Percentiles rank a stretch among this genome's conserved stretches.
Conservation (phyloP, 2,329 filamentous ascomycete species). For the Xylariaceae sp. region DNA sequence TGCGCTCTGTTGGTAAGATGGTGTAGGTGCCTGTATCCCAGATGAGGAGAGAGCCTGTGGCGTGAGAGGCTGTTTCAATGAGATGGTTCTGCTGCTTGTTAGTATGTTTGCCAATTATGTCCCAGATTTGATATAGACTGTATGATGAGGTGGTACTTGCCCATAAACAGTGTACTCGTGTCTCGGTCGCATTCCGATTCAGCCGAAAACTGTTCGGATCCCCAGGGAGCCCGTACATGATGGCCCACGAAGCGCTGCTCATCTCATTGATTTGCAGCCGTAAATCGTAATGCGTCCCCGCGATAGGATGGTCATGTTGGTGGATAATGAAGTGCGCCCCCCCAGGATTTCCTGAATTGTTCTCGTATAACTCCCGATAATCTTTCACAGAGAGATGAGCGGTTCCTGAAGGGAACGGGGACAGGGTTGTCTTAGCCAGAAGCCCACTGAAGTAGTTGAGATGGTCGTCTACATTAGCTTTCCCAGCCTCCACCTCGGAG, state of each 20-base stretch:
- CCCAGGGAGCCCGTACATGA: slow-evolving; percentile 68
- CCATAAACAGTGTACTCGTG: slow-evolving; percentile 66
- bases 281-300: slow-evolving; percentile 73
- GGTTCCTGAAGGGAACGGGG: slow-evolving; percentile 28
- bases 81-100: slow-evolving; percentile 60
- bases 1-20: slow-evolving; percentile 51
- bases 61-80: slow-evolving; percentile 61
- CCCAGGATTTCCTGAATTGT: slow-evolving; percentile 38
- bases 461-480: slow-evolving; percentile 47
- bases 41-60: slow-evolving; percentile 65
- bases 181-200: slow-evolving; percentile 68
- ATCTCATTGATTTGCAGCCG: slow-evolving; percentile 72
- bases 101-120: background rate
- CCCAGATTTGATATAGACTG: no score
- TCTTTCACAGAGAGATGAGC: slow-evolving; percentile 45
- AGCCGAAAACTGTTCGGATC: slow-evolving; percentile 61
- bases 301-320: slow-evolving; percentile 75
- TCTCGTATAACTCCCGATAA: slow-evolving; percentile 48
- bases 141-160: slow-evolving; percentile 49
- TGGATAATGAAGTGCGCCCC: slow-evolving; percentile 72
- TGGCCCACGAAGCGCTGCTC: slow-evolving; percentile 69
- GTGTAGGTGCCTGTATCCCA: slow-evolving; percentile 69
- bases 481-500: slow-evolving; percentile 51
- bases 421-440: slow-evolving; percentile 40
- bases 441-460: slow-evolving; percentile 47